Percentiles rank a stretch among this genome's conserved stretches.
These are phyloP conservation scores for Metschnikowia aberdeeniae DNA, from an alignment of 805 yeast species.

Conservation along the genomic window DNA sequence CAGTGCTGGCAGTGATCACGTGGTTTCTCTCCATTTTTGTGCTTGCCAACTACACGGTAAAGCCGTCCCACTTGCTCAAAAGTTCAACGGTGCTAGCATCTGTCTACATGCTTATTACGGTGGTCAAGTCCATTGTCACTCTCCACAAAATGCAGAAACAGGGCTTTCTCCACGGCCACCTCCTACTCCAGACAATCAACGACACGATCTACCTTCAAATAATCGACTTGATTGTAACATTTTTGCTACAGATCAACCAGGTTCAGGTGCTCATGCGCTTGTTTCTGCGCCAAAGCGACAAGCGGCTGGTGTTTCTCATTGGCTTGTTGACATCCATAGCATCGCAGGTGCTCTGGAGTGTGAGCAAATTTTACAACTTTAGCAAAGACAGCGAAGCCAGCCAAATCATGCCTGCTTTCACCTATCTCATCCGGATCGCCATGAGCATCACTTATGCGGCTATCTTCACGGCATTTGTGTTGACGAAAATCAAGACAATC, in stretches of 20 bases:
- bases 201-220: conserved; percentile 44
- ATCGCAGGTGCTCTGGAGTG: conserved; percentile 68
- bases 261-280: conserved; percentile 67
- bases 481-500: conserved; percentile 50
- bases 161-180: conserved; percentile 42
- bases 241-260: conserved; percentile 61
- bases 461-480: conserved; percentile 51
- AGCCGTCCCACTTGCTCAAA: conserved; percentile 51
- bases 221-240: conserved; percentile 54
- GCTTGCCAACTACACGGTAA: conserved; percentile 60
- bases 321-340: conserved; percentile 52
- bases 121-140: conserved; percentile 44
- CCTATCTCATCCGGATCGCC: conserved; percentile 68
- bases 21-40: conserved; percentile 60
- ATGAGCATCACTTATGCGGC: conserved; percentile 66
- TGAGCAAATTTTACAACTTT: conserved; percentile 48
- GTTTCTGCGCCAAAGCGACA: conserved; percentile 65
- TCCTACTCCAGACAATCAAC: conserved; percentile 43
- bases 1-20: conserved; percentile 62
- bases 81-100: conserved; percentile 51
- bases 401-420: conserved; percentile 67
- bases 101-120: conserved; percentile 48
- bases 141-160: conserved; percentile 45
- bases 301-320: conserved; percentile 53
- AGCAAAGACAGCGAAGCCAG: conserved; percentile 40